Percentiles rank a stretch among this genome's conserved stretches.
phyloP scores from a whole-genome alignment of 495 filamentous ascomycete genomes.

The Podospora pseudoanserina region DNA sequence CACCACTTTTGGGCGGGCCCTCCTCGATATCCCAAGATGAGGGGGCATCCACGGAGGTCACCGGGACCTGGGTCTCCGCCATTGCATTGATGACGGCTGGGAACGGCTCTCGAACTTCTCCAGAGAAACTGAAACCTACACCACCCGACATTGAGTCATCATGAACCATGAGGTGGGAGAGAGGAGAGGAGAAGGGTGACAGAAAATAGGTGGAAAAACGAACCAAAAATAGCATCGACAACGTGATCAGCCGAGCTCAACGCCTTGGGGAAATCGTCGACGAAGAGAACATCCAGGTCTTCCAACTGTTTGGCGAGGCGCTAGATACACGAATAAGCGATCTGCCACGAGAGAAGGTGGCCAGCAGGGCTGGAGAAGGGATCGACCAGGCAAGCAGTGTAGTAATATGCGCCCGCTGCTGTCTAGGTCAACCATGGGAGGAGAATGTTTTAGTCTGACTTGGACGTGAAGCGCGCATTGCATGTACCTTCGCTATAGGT shows the following conservation, averaged over 20 bases:
- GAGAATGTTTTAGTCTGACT: not conserved
- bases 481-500: not conserved
- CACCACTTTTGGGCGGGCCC: slow-evolving; percentile 74
- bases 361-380: slow-evolving; percentile 16
- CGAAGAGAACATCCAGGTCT: slow-evolving; percentile 79
- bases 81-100: slow-evolving; percentile 73
- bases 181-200: not conserved
- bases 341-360: not conserved
- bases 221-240: slow-evolving; percentile 91
- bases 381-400: slow-evolving; percentile 5
- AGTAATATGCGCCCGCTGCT: slow-evolving; percentile 23
- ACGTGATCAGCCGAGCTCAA: slow-evolving; percentile 70
- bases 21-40: slow-evolving; percentile 89
- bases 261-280: slow-evolving; percentile 68
- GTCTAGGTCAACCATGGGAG: not conserved
- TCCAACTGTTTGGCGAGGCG: slow-evolving; percentile 79
- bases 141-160: not conserved
- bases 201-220: slow-evolving; percentile 19
- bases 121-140: slow-evolving; percentile 86
- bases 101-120: slow-evolving; percentile 87
- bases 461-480: not conserved
- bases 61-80: slow-evolving; percentile 64
- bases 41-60: slow-evolving; percentile 87
- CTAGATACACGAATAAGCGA: slow-evolving; percentile 39
- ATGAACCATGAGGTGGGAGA: not conserved